These are phyloP conservation scores for Acanthochlamys bracteata DNA, from an alignment of 106 monocot species.

Conservation along the genomic window DNA sequence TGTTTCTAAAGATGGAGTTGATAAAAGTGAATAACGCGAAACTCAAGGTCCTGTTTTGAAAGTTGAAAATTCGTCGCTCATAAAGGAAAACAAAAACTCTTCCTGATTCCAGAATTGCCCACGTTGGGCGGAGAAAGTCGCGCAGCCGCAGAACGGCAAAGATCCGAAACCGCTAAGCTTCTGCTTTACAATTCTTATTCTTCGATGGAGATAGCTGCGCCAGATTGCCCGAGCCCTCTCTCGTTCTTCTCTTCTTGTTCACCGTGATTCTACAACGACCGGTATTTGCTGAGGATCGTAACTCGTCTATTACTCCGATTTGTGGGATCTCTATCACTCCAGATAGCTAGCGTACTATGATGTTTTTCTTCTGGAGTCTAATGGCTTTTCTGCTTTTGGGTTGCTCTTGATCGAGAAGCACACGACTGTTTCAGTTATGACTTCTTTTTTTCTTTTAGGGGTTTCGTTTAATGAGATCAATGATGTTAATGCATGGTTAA, in stretches of 20 bases:
- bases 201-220: background rate
- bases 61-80: no score
- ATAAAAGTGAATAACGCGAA: no score
- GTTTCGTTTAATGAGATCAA: background rate
- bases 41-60: no score
- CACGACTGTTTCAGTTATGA: background rate
- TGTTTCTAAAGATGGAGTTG: no score
- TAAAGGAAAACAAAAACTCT: no score
- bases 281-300: slow-evolving; percentile 18
- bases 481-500: no score
- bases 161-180: no score
- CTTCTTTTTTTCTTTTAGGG: background rate
- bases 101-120: no score
- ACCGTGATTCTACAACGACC: slow-evolving; percentile 9
- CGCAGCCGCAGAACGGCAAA: no score
- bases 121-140: no score
- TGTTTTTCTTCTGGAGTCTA: background rate
- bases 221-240: slow-evolving; percentile 3
- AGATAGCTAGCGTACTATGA: slow-evolving; percentile 27
- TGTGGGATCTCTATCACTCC: slow-evolving; percentile 69
- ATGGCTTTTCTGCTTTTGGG: background rate
- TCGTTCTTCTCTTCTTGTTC: slow-evolving; percentile 12
- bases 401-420: background rate
- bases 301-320: slow-evolving; percentile 42
- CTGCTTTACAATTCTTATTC: no score